Evolutionary conservation across 148 eudicot genomes (phyloP).

Genomic region (Diospyros kaki): DNA sequence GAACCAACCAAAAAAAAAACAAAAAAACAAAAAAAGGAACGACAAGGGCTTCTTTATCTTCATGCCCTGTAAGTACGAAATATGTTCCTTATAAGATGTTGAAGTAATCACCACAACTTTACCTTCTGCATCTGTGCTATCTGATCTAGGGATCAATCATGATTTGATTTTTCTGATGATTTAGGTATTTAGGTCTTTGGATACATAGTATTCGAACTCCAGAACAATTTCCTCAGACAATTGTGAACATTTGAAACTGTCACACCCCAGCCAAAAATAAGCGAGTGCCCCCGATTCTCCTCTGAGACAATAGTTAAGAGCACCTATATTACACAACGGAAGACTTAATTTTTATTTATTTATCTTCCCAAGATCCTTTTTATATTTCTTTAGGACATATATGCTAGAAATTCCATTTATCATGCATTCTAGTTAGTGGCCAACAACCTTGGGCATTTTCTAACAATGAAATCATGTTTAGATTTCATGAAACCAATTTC

Average conservation of each 20-base stretch:
- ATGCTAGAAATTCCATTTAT: too few relatives aligned
- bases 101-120: background rate
- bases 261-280: background rate
- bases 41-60: background rate
- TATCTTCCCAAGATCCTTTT: too few relatives aligned
- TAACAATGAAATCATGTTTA: too few relatives aligned
- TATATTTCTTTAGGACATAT: too few relatives aligned
- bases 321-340: too few relatives aligned
- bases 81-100: background rate
- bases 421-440: too few relatives aligned
- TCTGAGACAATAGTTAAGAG: too few relatives aligned
- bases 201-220: background rate
- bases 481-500: too few relatives aligned
- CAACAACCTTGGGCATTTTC: too few relatives aligned
- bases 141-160: background rate
- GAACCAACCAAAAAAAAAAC: too few relatives aligned
- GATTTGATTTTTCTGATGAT: background rate
- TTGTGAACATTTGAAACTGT: background rate
- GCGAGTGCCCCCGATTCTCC: background rate
- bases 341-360: too few relatives aligned
- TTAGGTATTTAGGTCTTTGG: background rate
- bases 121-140: background rate
- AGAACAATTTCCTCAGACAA: constrained; percentile 2
- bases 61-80: background rate
- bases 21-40: too few relatives aligned